Evolutionary conservation across 495 filamentous ascomycete species (phyloP).

Genomic region (Thermochaetoides thermophila): DNA sequence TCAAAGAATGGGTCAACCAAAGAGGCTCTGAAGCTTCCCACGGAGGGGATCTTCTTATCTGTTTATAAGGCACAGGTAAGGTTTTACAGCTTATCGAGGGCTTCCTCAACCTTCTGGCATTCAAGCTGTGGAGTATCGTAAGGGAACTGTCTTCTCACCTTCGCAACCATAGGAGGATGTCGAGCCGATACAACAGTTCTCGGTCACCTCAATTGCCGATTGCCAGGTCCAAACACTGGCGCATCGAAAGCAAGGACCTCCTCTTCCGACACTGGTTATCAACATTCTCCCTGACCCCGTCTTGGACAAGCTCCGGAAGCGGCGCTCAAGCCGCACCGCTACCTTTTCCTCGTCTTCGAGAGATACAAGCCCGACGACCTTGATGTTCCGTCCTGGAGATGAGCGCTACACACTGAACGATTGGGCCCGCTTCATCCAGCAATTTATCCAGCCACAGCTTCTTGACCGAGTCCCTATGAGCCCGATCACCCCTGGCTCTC

Average conservation of each 20-base stretch:
- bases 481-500: conserved; percentile 28
- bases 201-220: conserved; percentile 32
- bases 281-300: conserved; percentile 35
- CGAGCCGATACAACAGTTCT: conserved; percentile 35
- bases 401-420: conserved; percentile 25
- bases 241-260: conserved; percentile 38
- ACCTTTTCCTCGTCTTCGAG: conserved; percentile 29
- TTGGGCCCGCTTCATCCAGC: conserved; percentile 32
- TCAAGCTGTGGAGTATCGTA: conserved; percentile 7
- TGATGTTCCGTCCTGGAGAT: conserved; percentile 32
- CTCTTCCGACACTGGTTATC: conserved; percentile 34
- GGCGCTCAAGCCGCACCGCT: conserved; percentile 40
- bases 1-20: neutral
- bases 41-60: conserved; percentile 32
- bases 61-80: conserved; percentile 44
- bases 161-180: conserved; percentile 26
- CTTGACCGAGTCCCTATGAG: conserved; percentile 22
- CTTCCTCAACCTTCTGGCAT: no score
- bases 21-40: conserved; percentile 13
- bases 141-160: conserved; percentile 1
- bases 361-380: conserved; percentile 24
- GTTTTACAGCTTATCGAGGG: no score
- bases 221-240: conserved; percentile 37
- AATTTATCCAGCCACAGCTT: conserved; percentile 23
- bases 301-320: conserved; percentile 38